Percentiles rank a stretch among this genome's conserved stretches.
These are phyloP conservation scores for Xylariomycetidae sp. DNA, from an alignment of 2,329 filamentous ascomycete species.

Conservation along the genomic window DNA sequence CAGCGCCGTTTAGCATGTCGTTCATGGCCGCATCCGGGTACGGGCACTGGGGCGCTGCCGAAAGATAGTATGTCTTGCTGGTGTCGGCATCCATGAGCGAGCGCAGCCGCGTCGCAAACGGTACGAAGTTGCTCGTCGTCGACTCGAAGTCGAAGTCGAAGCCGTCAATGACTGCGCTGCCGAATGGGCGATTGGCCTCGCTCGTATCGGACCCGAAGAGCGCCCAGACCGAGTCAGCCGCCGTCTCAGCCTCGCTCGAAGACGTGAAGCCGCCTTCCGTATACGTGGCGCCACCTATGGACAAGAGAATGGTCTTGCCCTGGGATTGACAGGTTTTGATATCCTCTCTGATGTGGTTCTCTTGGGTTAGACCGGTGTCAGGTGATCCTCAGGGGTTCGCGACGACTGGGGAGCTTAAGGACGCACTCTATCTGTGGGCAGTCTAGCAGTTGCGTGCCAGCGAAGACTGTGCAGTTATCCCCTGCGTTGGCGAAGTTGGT, in stretches of 20 bases:
- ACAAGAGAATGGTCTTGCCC: conserved; percentile 68
- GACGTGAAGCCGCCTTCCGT: conserved; percentile 61
- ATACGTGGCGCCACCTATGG: conserved; percentile 67
- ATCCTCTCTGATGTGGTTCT: conserved; percentile 32
- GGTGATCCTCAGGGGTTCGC: not conserved
- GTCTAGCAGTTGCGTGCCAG: conserved; percentile 51
- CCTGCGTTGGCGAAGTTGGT: conserved; percentile 63
- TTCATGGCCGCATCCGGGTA: conserved; percentile 59
- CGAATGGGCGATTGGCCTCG: conserved; percentile 59
- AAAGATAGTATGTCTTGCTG: conserved; percentile 53
- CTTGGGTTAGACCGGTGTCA: conserved; percentile 2
- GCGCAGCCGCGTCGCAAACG: conserved; percentile 57
- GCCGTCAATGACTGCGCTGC: conserved; percentile 61
- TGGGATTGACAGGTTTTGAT: conserved; percentile 58
- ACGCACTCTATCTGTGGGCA: conserved; percentile 63
- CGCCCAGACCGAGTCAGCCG: conserved; percentile 62
- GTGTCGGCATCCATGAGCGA: conserved; percentile 46
- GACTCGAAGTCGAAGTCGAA: conserved; percentile 76
- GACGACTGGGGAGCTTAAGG: conserved; percentile 5
- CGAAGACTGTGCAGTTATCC: conserved; percentile 56
- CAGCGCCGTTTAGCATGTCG: conserved; percentile 48
- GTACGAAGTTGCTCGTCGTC: conserved; percentile 51
- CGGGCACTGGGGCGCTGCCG: conserved; percentile 63
- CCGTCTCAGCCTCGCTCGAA: conserved; percentile 43
- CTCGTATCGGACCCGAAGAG: conserved; percentile 60